Evolutionary conservation across 352 stramenopile genomes (phyloP).

Genomic region (Phytophthora citricola): DNA sequence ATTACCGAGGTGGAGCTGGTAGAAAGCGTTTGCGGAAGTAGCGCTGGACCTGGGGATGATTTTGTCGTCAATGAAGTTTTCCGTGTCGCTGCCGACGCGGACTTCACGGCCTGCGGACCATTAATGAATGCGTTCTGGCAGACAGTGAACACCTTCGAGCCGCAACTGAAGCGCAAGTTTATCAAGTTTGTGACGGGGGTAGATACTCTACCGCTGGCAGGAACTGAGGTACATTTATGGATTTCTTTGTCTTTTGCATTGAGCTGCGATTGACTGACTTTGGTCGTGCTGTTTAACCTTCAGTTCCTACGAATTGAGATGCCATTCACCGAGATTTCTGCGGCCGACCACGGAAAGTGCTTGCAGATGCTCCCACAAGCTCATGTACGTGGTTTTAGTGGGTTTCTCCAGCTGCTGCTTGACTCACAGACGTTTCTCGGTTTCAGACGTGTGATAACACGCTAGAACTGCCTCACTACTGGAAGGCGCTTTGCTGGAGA

Average conservation of each 20-base stretch:
- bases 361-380: constrained; percentile 76
- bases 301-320: constrained; percentile 85
- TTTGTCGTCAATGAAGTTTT: constrained; percentile 62
- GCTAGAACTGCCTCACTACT: constrained; percentile 78
- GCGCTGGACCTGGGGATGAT: constrained; percentile 18
- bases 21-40: constrained; percentile 43
- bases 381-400: constrained; percentile 50
- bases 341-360: constrained; percentile 48
- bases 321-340: constrained; percentile 60
- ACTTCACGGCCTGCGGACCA: constrained; percentile 56
- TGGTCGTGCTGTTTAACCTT: not conserved
- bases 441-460: constrained; percentile 80
- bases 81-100: constrained; percentile 58
- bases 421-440: constrained; percentile 1
- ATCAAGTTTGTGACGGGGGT: constrained; percentile 83
- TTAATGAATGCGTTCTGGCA: constrained; percentile 59
- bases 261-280: constrained; percentile 2
- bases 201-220: constrained; percentile 63
- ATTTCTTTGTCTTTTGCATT: not conserved
- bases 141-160: constrained; percentile 57
- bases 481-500: constrained; percentile 71
- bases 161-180: constrained; percentile 62
- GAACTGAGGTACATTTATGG: constrained; percentile 58
- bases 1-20: constrained; percentile 43
- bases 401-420: not conserved